These are phyloP conservation scores for Kodamaea arcana DNA, from an alignment of 1,139 yeast species.

Conservation along the genomic window DNA sequence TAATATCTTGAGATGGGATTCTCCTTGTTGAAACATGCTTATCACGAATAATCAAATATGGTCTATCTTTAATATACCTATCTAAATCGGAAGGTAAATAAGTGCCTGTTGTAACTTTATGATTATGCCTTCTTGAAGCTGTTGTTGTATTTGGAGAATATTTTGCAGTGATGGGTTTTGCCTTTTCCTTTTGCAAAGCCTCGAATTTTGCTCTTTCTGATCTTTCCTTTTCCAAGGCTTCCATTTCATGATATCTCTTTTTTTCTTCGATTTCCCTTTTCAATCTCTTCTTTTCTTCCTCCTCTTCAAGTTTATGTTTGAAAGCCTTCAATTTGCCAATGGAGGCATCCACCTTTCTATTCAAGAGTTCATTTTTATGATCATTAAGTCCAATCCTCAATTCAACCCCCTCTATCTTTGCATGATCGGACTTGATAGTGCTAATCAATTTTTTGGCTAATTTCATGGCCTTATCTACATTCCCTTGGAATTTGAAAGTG, in stretches of 20 bases:
- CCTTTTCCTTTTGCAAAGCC: conserved; percentile 6
- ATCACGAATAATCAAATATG: conserved; percentile 54
- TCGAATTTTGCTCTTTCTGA: conserved; percentile 5
- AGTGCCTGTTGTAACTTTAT: conserved; percentile 31
- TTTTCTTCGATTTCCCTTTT: conserved; percentile 21
- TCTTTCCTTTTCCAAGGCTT: conserved; percentile 6
- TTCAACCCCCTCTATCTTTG: conserved; percentile 39
- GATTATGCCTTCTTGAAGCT: conserved; percentile 28
- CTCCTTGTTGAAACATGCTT: conserved; percentile 49
- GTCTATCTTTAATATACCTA: conserved; percentile 47
- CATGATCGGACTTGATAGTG: conserved; percentile 23
- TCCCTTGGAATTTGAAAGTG: conserved; percentile 60
- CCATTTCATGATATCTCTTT: conserved; percentile 11
- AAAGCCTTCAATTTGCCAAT: conserved; percentile 26
- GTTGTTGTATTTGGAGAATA: conserved; percentile 34
- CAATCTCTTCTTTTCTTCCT: conserved; percentile 29
- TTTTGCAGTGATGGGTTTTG: conserved; percentile 6
- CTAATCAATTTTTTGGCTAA: conserved; percentile 33
- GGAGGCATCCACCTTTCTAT: conserved; percentile 27
- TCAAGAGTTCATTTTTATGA: conserved; percentile 26
- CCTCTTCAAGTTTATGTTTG: conserved; percentile 18
- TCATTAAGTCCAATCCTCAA: conserved; percentile 39
- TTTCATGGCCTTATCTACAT: conserved; percentile 49
- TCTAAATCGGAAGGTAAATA: conserved; percentile 44
- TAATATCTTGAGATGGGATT: conserved; percentile 51